Evolutionary conservation across 2,329 filamentous ascomycete genomes (phyloP).

Genomic region (Aspergillus caelatus): DNA sequence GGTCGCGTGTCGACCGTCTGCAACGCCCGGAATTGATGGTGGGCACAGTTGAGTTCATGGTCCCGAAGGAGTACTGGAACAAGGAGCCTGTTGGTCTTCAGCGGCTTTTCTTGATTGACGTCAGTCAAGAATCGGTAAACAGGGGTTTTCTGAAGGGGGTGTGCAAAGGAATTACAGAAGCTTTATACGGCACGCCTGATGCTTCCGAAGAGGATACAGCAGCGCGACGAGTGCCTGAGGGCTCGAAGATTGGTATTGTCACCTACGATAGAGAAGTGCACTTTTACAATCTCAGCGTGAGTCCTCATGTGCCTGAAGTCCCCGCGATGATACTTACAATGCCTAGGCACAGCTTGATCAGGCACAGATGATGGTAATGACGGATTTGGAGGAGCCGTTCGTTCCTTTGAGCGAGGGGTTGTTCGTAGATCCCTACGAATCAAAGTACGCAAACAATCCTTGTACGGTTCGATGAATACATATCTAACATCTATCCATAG

Average conservation of each 20-base stretch:
- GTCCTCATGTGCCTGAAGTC: constrained; percentile 38
- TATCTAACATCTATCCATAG: constrained; percentile 34
- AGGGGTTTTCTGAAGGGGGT: constrained; percentile 89
- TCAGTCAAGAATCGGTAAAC: constrained; percentile 87
- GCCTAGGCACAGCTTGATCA: constrained; percentile 71
- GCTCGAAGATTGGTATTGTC: constrained; percentile 88
- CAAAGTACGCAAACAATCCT: constrained; percentile 58
- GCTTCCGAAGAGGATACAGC: constrained; percentile 56
- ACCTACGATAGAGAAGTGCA: constrained; percentile 97
- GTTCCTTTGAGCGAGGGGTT: constrained; percentile 87
- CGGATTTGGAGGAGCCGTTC: constrained; percentile 95
- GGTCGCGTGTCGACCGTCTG: constrained; percentile 82
- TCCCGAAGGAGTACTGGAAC: constrained; percentile 98
- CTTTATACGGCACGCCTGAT: constrained; percentile 73
- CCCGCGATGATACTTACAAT: constrained; percentile 28
- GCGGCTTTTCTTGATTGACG: constrained; percentile 91
- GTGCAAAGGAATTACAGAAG: constrained; percentile 82
- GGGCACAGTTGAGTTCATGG: constrained; percentile 93
- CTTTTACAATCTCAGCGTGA: constrained; percentile 91
- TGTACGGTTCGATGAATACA: neutral
- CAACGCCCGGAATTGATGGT: constrained; percentile 86
- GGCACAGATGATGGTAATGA: constrained; percentile 98
- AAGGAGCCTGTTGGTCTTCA: constrained; percentile 86
- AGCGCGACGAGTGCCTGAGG: constrained; percentile 66
- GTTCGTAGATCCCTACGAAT: constrained; percentile 92